Evolutionary conservation across 2,329 filamentous ascomycete species (phyloP), one percentile per base, ranked within the genome.

Genomic region (Phialocephala subalpina): DNA sequence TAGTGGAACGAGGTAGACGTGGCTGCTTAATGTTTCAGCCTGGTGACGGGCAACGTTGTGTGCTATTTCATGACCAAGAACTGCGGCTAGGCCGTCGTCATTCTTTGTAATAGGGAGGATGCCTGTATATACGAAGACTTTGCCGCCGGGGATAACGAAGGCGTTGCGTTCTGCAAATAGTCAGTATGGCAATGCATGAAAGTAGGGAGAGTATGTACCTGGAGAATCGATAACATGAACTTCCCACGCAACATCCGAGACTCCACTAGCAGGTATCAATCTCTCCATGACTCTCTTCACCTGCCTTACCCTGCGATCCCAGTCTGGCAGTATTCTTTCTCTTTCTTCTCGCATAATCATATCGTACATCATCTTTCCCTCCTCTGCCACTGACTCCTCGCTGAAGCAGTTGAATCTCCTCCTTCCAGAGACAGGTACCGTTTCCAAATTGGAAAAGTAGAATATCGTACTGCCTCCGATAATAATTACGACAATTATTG

Each of bases 61-160:
- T 20, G 91, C 90, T 67, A 94, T 92, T 80, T 94, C 92, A 78
- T 94, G 92, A 16, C 91, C 90, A 16, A 95, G 81, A 2, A 95
- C 90, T 1, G 92, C 87, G 4, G 92, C 92, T 29, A 95, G 81
- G 2, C 88, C 89, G 74, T 90, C 86, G 64, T 93, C 90, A 72
- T 82, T 88, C 60, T 83, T 76, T 66, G 90, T 90, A 25, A 93
- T 80, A n/a, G 84, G 83, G 62, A 94, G 78, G 36, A 95, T 88
- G 42, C 92, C 92, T 69, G 87, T 90, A 74, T 88, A 91, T 1
- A 95, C 91, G 75, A 94, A 94, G 0, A 95, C 91, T 73, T 94
- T 93, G 27, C 92, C 91, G 4, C 88, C 91, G 0, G 92, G 92
- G 6, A 93, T 83, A 1, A 95, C 91, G 74, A 94, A 93, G 0